Percentiles rank a stretch among this genome's conserved stretches.
phyloP scores from a whole-genome alignment of 257 asterid genomes.

The Gentiana dahurica region DNA sequence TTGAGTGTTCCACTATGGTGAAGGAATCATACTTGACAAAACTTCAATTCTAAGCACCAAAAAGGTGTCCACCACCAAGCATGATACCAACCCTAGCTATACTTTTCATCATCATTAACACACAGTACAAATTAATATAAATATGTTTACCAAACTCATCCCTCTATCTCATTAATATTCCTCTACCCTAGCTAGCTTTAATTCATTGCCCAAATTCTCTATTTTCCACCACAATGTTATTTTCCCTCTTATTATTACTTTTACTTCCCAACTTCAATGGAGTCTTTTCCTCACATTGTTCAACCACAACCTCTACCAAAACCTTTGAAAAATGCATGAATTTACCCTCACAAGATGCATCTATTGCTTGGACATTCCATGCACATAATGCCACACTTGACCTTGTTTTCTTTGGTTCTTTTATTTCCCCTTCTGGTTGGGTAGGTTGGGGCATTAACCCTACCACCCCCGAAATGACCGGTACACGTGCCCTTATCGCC shows the following conservation, averaged over 20 bases:
- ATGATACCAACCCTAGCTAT: constrained; percentile 1
- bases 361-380: constrained; percentile 79
- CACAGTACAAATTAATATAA: background rate
- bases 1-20: too few species aligned
- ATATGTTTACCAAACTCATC: constrained; percentile 2
- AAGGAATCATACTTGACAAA: too few species aligned
- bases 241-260: constrained; percentile 14
- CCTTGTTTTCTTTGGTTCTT: constrained; percentile 66
- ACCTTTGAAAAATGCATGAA: constrained; percentile 56
- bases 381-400: constrained; percentile 75
- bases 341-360: constrained; percentile 75
- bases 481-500: constrained; percentile 66
- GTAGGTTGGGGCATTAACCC: constrained; percentile 94
- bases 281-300: constrained; percentile 46
- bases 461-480: constrained; percentile 76
- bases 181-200: background rate
- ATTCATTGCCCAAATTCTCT: background rate
- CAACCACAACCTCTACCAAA: constrained; percentile 36
- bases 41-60: constrained; percentile 13
- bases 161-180: background rate
- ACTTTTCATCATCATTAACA: background rate
- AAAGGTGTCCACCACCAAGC: constrained; percentile 3
- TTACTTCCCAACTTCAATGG: constrained; percentile 11
- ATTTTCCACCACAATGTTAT: constrained; percentile 6
- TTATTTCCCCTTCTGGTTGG: constrained; percentile 97